phyloP scores from a whole-genome alignment of 805 yeast genomes.

The Nakazawaea wyomingensis region DNA sequence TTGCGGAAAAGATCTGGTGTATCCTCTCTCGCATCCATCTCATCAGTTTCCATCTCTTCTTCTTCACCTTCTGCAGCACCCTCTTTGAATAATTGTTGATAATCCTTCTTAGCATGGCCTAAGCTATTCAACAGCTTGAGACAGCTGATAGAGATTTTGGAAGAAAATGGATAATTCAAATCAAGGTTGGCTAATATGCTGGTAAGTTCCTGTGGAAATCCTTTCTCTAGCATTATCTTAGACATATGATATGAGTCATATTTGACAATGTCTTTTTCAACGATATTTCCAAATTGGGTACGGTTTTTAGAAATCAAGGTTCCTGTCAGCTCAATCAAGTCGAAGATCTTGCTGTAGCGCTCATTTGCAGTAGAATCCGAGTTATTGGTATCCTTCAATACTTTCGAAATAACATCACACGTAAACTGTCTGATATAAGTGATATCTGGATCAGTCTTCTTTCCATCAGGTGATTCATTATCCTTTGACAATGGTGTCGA shows the following conservation, averaged over 20 bases:
- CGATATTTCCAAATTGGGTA: constrained; percentile 36
- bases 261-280: constrained; percentile 42
- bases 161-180: constrained; percentile 65
- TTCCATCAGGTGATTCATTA: constrained; percentile 37
- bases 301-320: constrained; percentile 38
- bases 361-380: constrained; percentile 32
- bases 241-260: constrained; percentile 63
- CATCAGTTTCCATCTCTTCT: constrained; percentile 50
- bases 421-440: constrained; percentile 68
- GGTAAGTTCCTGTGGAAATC: constrained; percentile 53
- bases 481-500: constrained; percentile 52
- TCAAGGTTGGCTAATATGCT: constrained; percentile 61
- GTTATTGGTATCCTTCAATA: constrained; percentile 45
- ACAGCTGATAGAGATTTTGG: constrained; percentile 50
- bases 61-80: constrained; percentile 49
- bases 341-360: constrained; percentile 51
- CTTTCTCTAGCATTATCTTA: constrained; percentile 63
- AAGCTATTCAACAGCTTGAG: constrained; percentile 54
- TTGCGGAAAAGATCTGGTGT: constrained; percentile 80
- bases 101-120: constrained; percentile 51
- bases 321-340: constrained; percentile 44
- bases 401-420: constrained; percentile 60
- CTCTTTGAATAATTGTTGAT: constrained; percentile 53
- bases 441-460: constrained; percentile 62
- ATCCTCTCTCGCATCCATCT: constrained; percentile 55